phyloP scores from a whole-genome alignment of 257 asterid genomes.

The Solanum clarkiae region DNA sequence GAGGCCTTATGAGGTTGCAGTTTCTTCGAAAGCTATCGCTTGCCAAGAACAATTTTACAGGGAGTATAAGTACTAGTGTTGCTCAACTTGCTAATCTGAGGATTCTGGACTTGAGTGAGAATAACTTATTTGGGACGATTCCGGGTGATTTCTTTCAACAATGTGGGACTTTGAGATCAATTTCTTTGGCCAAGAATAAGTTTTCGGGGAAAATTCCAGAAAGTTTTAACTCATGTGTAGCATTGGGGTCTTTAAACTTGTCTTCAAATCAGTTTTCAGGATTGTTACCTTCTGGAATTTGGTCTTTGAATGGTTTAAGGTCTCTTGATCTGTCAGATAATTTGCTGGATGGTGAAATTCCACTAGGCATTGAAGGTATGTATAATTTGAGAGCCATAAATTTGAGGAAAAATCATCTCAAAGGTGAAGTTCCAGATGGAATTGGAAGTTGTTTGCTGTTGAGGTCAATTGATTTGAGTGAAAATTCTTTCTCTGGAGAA shows the following conservation, averaged over 20 bases:
- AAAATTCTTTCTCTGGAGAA: slow-evolving; percentile 42
- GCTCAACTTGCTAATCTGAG: slow-evolving; percentile 57
- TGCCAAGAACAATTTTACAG: slow-evolving; percentile 62
- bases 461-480: slow-evolving; percentile 60
- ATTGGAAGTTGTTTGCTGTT: slow-evolving; percentile 58
- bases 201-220: slow-evolving; percentile 67
- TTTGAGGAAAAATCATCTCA: slow-evolving; percentile 44
- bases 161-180: slow-evolving; percentile 72
- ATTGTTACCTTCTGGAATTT: slow-evolving; percentile 38
- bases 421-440: slow-evolving; percentile 54
- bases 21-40: slow-evolving; percentile 69
- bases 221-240: slow-evolving; percentile 56
- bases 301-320: slow-evolving; percentile 63
- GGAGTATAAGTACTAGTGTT: slow-evolving; percentile 52
- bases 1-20: slow-evolving; percentile 73
- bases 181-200: slow-evolving; percentile 62
- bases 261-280: slow-evolving; percentile 82
- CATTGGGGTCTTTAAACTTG: slow-evolving; percentile 52
- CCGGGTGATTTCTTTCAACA: slow-evolving; percentile 54
- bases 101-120: slow-evolving; percentile 66
- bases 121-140: slow-evolving; percentile 47
- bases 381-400: slow-evolving; percentile 43
- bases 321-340: slow-evolving; percentile 76
- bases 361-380: slow-evolving; percentile 41
- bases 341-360: slow-evolving; percentile 59